Conservation (phyloP, 2,329 filamentous ascomycete genomes). For the Alternaria consortialis region DNA sequence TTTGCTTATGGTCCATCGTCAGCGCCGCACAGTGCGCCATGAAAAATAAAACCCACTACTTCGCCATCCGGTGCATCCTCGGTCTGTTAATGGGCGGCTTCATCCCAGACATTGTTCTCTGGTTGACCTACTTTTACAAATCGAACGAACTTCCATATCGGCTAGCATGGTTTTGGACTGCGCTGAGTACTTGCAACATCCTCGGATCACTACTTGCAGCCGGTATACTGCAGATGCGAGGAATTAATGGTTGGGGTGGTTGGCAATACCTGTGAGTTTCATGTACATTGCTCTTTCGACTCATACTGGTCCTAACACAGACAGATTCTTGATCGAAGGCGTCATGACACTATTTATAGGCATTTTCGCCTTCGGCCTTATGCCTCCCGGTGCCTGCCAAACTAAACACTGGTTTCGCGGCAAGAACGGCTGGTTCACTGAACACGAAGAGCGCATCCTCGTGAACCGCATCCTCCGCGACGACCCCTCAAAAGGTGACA, state of each 20-base stretch:
- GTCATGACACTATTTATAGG: constrained; percentile 64
- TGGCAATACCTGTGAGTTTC: constrained; percentile 49
- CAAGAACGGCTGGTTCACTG: constrained; percentile 69
- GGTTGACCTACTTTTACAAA: constrained; percentile 55
- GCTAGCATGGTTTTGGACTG: constrained; percentile 56
- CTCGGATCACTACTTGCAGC: constrained; percentile 52
- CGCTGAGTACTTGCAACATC: constrained; percentile 48
- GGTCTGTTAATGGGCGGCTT: constrained; percentile 51
- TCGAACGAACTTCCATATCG: constrained; percentile 53
- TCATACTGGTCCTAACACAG: constrained; percentile 45
- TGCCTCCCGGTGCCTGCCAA: constrained; percentile 60
- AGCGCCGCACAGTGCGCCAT: constrained; percentile 51
- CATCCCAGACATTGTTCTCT: constrained; percentile 51
- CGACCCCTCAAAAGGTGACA: constrained; percentile 63
- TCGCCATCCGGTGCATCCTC: constrained; percentile 51
- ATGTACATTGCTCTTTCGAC: neutral
- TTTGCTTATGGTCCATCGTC: constrained; percentile 48
- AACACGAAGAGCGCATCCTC: constrained; percentile 68
- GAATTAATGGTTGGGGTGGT: constrained; percentile 52
- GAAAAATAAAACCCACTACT: constrained; percentile 47
- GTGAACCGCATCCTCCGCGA: constrained; percentile 70
- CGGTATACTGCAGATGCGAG: constrained; percentile 55
- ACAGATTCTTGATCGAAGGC: constrained; percentile 64
- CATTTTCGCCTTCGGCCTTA: constrained; percentile 62
- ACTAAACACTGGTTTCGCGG: constrained; percentile 65